Evolutionary conservation across 495 filamentous ascomycete genomes (phyloP), one percentile per base, ranked within the genome.

Genomic region (Tuber melanosporum): DNA sequence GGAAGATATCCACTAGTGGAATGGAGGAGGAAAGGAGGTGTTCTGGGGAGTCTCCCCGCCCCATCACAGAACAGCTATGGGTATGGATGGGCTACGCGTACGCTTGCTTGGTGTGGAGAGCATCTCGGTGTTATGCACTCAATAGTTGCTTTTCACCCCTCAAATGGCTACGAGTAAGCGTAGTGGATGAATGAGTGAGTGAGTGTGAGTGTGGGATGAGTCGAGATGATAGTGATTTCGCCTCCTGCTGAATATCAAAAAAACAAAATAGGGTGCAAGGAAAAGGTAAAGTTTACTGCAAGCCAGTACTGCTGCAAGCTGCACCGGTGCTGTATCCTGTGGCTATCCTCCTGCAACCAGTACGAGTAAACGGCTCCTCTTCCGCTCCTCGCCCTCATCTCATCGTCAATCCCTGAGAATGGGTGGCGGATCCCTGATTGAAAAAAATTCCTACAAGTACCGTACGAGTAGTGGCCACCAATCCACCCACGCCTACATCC

Each of bases 141-240:
- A 62, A 32, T 26, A 62, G 52, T 32, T 62, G 52, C n/a, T 32
- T 62, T 15, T 62, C 52, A 62, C 52, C 47, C 47, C 22, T 52
- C 20, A 20, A 52, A 52, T 52, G 7, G 20, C 47, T 52, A 52
- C 47, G 47, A 52, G 47, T 52, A 52, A n/a, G 22, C 47, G 20
- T 52, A n/a, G 17, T 15, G 52, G 3, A 32, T 62, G 52, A 32
- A 32, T 32, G 52, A 14, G 15, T 62, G 52, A 32, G 15, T 32
- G 52, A 32, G 52, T 32, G n/a, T 32, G 52, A 57, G 52, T 26
- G 52, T 22, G 52, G 3, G 52, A n/a, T 15, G 52, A 62, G n/a
- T 62, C n/a, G n/a, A 62, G 52, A 62, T 14, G 52, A 62, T 62
- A 62, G 52, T n/a, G n/a, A 62, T 26, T 62, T 62, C 52, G n/a